These are phyloP conservation scores for Lactarius deliciosus DNA, from an alignment of 768 basidiomycete species.

Conservation along the genomic window DNA sequence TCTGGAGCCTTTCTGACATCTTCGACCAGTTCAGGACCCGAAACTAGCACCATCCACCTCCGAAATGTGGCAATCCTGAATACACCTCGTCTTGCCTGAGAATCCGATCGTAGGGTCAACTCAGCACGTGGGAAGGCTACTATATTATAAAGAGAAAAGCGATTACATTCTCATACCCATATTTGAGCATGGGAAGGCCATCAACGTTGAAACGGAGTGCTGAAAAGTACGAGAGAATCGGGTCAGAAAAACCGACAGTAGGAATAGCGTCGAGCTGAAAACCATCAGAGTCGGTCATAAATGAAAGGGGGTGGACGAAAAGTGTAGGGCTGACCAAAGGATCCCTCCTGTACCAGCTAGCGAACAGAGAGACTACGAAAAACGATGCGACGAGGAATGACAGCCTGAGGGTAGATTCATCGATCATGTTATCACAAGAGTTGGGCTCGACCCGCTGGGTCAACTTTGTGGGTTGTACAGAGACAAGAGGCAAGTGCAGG, in stretches of 20 bases:
- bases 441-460: neutral
- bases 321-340: neutral
- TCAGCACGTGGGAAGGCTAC: neutral
- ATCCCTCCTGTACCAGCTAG: conserved; percentile 1
- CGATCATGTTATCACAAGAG: neutral
- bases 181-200: neutral
- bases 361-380: neutral
- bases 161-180: neutral
- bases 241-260: neutral
- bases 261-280: neutral
- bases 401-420: neutral
- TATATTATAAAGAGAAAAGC: neutral
- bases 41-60: neutral
- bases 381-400: neutral
- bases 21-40: neutral
- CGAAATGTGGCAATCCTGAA: neutral
- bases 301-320: neutral
- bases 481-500: neutral
- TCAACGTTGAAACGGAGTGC: neutral
- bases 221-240: neutral
- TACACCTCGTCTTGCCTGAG: neutral
- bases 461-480: neutral
- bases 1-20: conserved; percentile 2
- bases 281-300: neutral
- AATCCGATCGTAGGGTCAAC: neutral